A percentile compares a stretch with the other conserved stretches of the same genome.
Evolutionary conservation across 805 yeast genomes (phyloP).

Genomic region (Ascoidea tarda): DNA sequence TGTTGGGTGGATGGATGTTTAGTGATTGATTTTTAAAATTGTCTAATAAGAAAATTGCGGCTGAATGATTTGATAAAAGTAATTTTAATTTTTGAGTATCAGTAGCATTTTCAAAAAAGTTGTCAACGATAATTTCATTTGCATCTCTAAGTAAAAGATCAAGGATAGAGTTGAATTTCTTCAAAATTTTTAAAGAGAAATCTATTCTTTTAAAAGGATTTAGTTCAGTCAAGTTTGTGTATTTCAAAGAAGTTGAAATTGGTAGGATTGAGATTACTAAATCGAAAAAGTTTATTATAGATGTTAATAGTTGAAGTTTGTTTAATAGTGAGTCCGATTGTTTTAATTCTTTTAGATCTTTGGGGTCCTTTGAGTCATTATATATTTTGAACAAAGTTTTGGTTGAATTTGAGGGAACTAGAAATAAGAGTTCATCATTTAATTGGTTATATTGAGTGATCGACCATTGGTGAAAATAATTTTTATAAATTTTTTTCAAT

Average conservation of each 20-base stretch:
- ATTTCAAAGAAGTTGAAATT: conserved; percentile 27
- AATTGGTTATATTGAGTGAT: conserved; percentile 24
- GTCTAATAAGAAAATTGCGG: conserved; percentile 34
- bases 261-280: conserved; percentile 38
- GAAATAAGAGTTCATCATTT: conserved; percentile 21
- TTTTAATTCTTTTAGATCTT: conserved; percentile 9
- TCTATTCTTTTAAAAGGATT: conserved; percentile 21
- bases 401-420: background rate
- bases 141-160: conserved; percentile 19
- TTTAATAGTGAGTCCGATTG: conserved; percentile 15
- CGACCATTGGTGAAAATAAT: background rate
- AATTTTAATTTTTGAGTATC: conserved; percentile 37
- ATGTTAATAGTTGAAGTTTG: conserved; percentile 8
- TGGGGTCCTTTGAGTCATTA: conserved; percentile 12
- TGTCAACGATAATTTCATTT: conserved; percentile 20
- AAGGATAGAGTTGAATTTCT: conserved; percentile 25
- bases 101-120: conserved; percentile 35
- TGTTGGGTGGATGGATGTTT: background rate
- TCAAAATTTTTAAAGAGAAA: conserved; percentile 19
- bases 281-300: conserved; percentile 18
- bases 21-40: conserved; percentile 22
- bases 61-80: conserved; percentile 39
- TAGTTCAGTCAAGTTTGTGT: conserved; percentile 21
- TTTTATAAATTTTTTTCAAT: no score
- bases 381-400: conserved; percentile 20